These are phyloP conservation scores for Pharnaceum exiguum DNA, from an alignment of 148 eudicot genomes.

Conservation along the genomic window DNA sequence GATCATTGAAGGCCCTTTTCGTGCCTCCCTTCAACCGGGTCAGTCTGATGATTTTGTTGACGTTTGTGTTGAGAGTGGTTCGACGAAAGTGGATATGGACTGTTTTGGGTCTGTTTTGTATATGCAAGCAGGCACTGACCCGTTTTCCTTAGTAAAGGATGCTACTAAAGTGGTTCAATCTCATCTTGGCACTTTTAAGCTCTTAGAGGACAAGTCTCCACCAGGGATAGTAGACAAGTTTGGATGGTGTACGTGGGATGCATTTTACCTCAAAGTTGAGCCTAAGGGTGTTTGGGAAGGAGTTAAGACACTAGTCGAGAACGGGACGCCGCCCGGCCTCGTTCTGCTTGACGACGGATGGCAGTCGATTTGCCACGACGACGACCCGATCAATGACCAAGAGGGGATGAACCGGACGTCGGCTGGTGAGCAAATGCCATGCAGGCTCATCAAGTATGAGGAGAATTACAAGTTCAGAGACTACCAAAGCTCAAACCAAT, in stretches of 20 bases:
- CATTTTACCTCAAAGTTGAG: conserved; percentile 74
- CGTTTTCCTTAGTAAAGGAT: conserved; percentile 56
- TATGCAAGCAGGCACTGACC: conserved; percentile 63
- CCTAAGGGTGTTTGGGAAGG: conserved; percentile 81
- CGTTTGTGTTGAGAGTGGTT: conserved; percentile 78
- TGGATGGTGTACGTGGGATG: conserved; percentile 99
- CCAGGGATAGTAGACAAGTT: conserved; percentile 81
- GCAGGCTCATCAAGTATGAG: conserved; percentile 62
- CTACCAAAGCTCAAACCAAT: conserved; percentile 39
- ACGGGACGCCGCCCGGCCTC: conserved; percentile 82
- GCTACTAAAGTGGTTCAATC: conserved; percentile 46
- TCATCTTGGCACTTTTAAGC: conserved; percentile 72
- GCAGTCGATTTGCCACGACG: conserved; percentile 89
- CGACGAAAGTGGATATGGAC: conserved; percentile 38
- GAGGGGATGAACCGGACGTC: conserved; percentile 81
- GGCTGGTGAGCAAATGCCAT: conserved; percentile 97
- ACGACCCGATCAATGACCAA: conserved; percentile 50
- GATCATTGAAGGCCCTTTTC: conserved; percentile 62
- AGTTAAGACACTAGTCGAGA: conserved; percentile 56
- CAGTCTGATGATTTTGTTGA: conserved; percentile 40
- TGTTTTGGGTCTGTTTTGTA: conserved; percentile 42
- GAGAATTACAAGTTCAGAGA: conserved; percentile 86
- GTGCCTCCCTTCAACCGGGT: conserved; percentile 79
- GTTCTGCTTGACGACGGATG: conserved; percentile 88
- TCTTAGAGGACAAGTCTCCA: conserved; percentile 63